Conservation (phyloP, 768 basidiomycete genomes). For the Lentinula guzmanii region DNA sequence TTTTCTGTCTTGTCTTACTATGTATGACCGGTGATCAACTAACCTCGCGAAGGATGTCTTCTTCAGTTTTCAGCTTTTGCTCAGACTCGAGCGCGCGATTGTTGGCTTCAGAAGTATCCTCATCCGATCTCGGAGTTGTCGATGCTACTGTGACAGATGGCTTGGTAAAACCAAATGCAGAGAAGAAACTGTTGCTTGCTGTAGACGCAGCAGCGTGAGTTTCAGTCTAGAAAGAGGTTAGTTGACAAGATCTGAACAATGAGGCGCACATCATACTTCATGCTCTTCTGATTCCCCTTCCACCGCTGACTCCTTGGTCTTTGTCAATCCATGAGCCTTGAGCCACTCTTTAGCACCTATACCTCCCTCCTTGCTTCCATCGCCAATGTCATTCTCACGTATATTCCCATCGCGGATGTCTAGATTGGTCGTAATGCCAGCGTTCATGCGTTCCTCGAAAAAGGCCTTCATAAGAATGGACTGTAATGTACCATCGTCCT, state of each 20-base stretch:
- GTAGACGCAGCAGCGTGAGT: neutral
- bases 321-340: slow-evolving; percentile 1
- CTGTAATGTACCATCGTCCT: slow-evolving; percentile 18
- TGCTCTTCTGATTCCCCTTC: neutral
- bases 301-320: neutral
- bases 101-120: neutral
- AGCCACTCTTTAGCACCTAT: slow-evolving; percentile 5
- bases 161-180: slow-evolving; percentile 1
- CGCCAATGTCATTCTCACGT: neutral
- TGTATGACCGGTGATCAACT: neutral
- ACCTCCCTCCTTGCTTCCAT: neutral
- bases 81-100: neutral
- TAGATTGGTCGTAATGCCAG: slow-evolving; percentile 15
- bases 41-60: slow-evolving; percentile 6
- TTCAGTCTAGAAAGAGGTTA: neutral
- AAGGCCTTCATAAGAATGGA: slow-evolving; percentile 16
- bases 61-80: neutral
- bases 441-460: slow-evolving; percentile 14
- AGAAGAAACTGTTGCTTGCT: neutral
- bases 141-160: neutral
- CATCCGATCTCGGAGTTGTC: neutral
- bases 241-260: neutral
- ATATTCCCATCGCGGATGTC: slow-evolving; percentile 16
- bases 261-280: neutral
- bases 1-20: neutral